phyloP scores from a whole-genome alignment of 1,139 yeast species.

The Yarrowia galli region DNA sequence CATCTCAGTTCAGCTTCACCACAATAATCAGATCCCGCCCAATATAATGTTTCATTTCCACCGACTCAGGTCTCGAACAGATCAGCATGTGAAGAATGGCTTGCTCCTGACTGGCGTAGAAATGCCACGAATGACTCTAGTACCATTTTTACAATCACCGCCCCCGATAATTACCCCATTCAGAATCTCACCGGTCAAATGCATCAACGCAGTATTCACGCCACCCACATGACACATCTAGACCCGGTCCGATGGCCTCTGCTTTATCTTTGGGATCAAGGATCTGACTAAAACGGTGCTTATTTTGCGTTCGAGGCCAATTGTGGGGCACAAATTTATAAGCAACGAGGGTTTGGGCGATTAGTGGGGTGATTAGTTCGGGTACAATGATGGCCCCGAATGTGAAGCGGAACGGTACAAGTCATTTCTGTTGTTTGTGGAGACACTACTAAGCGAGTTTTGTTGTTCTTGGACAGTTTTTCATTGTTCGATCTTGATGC shows the following conservation, averaged over 20 bases:
- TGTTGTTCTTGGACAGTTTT: neutral
- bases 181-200: neutral
- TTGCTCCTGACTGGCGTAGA: too few species aligned
- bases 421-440: neutral
- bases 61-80: too few species aligned
- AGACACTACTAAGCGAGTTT: neutral
- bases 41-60: too few species aligned
- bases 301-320: conserved; percentile 18
- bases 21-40: too few species aligned
- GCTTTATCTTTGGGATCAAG: conserved; percentile 15
- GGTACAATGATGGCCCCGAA: neutral
- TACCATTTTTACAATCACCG: too few species aligned
- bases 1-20: too few species aligned
- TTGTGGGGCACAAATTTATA: conserved; percentile 26
- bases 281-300: conserved; percentile 10
- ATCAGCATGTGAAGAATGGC: too few species aligned
- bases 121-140: too few species aligned
- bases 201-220: neutral
- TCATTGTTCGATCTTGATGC: neutral
- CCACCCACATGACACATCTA: neutral
- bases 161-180: neutral
- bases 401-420: too few species aligned
- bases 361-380: neutral
- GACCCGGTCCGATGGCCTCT: conserved; percentile 1
- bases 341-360: conserved; percentile 17